Conservation (phyloP, 176 grass and related monocot species). For the Ampelocalamus luodianensis region DNA sequence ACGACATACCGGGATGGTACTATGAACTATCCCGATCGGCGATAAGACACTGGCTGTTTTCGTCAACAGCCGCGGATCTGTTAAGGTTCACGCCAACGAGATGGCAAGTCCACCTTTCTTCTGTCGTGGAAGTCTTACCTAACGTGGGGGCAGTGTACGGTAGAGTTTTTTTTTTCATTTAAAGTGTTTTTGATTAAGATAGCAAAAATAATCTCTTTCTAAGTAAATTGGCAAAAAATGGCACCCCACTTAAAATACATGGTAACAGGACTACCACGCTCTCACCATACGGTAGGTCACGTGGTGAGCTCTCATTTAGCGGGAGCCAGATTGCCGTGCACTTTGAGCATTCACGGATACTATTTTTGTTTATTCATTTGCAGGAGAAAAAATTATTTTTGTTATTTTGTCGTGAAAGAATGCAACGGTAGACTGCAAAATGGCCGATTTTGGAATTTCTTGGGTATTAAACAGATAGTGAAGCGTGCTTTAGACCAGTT, state of each 20-base stretch:
- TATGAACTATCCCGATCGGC: not conserved
- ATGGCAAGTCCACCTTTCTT: not conserved
- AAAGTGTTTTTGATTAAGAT: too few relatives aligned
- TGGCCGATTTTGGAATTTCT: not conserved
- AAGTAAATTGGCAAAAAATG: too few relatives aligned
- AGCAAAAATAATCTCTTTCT: too few relatives aligned
- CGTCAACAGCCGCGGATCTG: too few relatives aligned
- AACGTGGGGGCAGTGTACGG: not conserved
- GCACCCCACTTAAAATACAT: too few relatives aligned
- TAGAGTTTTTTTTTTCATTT: not conserved
- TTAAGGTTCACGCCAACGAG: not conserved
- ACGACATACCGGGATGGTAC: not conserved
- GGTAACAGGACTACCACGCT: rapidly evolving
- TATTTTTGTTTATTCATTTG: too few relatives aligned
- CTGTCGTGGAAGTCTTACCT: not conserved
- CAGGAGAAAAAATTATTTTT: too few relatives aligned
- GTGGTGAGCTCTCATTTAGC: too few relatives aligned
- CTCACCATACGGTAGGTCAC: too few relatives aligned
- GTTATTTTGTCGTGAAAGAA: too few relatives aligned
- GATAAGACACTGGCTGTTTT: not conserved
- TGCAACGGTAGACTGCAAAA: not conserved
- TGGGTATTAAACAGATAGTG: not conserved
- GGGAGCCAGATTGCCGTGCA: too few relatives aligned
- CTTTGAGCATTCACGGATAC: too few relatives aligned
- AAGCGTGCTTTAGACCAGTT: not conserved